Evolutionary conservation across 768 basidiomycete species (phyloP).

Genomic region (Tylopilus vinaceipallidus): DNA sequence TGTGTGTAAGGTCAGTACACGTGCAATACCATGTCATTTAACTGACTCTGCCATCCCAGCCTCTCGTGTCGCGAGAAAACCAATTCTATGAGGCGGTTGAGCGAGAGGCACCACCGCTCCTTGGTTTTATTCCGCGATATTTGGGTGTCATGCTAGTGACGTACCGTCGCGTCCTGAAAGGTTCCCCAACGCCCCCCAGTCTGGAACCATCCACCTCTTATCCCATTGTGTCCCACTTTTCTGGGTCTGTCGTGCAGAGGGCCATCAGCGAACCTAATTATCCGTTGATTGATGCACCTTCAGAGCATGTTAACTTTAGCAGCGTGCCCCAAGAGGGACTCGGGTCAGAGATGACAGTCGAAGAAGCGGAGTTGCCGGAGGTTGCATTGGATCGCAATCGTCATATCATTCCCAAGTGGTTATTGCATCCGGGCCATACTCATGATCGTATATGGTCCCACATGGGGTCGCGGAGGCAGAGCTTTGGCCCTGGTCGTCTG

Average conservation of each 20-base stretch:
- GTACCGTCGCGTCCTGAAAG: slow-evolving; percentile 75
- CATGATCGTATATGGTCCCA: slow-evolving; percentile 52
- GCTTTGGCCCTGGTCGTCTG: slow-evolving; percentile 33
- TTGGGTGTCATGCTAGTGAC: slow-evolving; percentile 98
- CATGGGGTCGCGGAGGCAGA: slow-evolving; percentile 30
- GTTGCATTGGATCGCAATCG: slow-evolving; percentile 88
- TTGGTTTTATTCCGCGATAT: slow-evolving; percentile 96
- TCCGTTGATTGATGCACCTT: slow-evolving; percentile 1
- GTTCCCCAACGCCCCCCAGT: slow-evolving; percentile 24
- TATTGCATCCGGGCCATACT: slow-evolving; percentile 54
- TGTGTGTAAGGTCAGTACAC: slow-evolving; percentile 86
- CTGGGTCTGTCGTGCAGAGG: slow-evolving; percentile 29
- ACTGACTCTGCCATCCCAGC: slow-evolving; percentile 47
- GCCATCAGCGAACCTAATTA: slow-evolving; percentile 26
- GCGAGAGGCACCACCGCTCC: slow-evolving; percentile 84
- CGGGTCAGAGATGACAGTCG: slow-evolving; percentile 44
- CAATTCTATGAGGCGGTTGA: slow-evolving; percentile 98
- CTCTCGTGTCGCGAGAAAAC: slow-evolving; percentile 94
- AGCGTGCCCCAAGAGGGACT: slow-evolving; percentile 28
- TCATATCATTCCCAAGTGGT: slow-evolving; percentile 96
- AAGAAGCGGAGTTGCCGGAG: slow-evolving; percentile 88
- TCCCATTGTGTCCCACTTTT: slow-evolving; percentile 20
- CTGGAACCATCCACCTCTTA: slow-evolving; percentile 12
- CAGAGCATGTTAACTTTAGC: background rate
- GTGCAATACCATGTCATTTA: background rate